phyloP scores from a whole-genome alignment of 345 rosid genomes.

The Combretum micranthum region DNA sequence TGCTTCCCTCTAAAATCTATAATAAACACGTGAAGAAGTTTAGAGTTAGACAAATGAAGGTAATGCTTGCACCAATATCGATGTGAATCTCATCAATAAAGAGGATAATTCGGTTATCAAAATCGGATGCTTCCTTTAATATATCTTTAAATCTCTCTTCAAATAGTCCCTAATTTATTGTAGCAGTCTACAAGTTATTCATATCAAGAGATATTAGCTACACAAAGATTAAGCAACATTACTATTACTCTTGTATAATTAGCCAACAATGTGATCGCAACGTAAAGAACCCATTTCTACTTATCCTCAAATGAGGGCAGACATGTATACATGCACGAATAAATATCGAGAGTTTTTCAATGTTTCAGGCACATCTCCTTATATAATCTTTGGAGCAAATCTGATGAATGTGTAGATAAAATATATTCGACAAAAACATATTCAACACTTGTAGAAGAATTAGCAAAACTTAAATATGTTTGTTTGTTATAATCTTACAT shows the following conservation, averaged over 20 bases:
- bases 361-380: constrained; percentile 98
- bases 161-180: constrained; percentile 92
- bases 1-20: no score
- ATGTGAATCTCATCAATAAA: constrained; percentile 99
- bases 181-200: constrained; percentile 97
- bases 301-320: no score
- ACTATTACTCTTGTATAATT: no score
- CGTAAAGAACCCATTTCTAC: no score
- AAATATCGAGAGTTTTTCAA: constrained; percentile 55
- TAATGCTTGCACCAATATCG: constrained; percentile 93
- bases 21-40: no score
- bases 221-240: no score
- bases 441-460: no score
- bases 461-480: neutral
- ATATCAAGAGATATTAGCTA: constrained; percentile 97
- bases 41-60: neutral
- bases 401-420: constrained; percentile 47
- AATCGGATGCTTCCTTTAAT: constrained; percentile 86
- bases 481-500: neutral
- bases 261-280: no score
- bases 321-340: neutral
- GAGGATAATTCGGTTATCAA: constrained; percentile 84
- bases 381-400: constrained; percentile 98
- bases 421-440: no score
- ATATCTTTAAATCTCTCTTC: constrained; percentile 99